These are phyloP conservation scores for Calonectria henricotiae DNA, from an alignment of 2,329 filamentous ascomycete genomes.

Conservation along the genomic window DNA sequence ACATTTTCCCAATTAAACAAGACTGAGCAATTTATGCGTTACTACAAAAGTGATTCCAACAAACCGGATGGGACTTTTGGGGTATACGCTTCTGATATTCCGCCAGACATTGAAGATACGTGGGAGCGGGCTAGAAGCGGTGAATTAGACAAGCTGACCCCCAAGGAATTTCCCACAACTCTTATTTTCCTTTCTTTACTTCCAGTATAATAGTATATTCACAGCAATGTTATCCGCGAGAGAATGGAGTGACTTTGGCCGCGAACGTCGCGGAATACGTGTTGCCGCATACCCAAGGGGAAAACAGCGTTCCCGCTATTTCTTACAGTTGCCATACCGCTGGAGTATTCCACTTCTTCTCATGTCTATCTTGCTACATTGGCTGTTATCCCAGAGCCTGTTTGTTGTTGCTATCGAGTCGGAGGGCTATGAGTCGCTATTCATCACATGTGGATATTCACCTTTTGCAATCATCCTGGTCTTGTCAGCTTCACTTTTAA, in stretches of 20 bases:
- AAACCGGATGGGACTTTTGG: neutral
- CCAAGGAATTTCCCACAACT: conserved; percentile 24
- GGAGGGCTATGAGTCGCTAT: neutral
- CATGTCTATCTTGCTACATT: conserved; percentile 29
- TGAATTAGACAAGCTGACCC: neutral
- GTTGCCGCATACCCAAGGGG: conserved; percentile 26
- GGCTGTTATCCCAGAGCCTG: conserved; percentile 37
- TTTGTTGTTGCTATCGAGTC: conserved; percentile 32
- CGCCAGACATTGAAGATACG: neutral
- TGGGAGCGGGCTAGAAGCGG: neutral
- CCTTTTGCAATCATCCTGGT: conserved; percentile 32
- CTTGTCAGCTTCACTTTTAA: neutral
- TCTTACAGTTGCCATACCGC: conserved; percentile 37
- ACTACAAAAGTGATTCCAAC: no score
- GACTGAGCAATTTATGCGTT: no score
- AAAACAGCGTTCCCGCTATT: conserved; percentile 34
- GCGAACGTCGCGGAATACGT: conserved; percentile 11
- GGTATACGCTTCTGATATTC: neutral
- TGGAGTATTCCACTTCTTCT: conserved; percentile 25
- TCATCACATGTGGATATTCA: conserved; percentile 34
- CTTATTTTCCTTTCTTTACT: conserved; percentile 35
- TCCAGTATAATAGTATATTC: conserved; percentile 34
- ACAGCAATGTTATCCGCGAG: conserved; percentile 35
- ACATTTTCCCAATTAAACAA: no score
- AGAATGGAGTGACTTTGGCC: conserved; percentile 38